Evolutionary conservation across 768 basidiomycete genomes (phyloP), one percentile per base, ranked within the genome.

Genomic region (Boletus subparvulus): DNA sequence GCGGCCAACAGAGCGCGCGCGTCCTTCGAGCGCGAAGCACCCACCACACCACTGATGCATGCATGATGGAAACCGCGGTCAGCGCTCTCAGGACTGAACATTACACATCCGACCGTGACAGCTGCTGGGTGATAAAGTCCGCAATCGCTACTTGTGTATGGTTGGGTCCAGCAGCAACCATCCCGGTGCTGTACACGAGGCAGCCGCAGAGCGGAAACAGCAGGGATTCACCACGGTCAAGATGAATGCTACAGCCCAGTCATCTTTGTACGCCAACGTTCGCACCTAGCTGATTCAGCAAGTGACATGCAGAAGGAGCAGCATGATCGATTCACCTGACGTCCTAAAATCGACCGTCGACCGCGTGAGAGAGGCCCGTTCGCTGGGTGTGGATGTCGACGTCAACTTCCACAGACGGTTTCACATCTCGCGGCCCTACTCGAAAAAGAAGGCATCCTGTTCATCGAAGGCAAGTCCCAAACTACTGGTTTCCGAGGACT

Each of bases 191-290:
- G n/a, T 86, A 2, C 68, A n/a, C n/a, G n/a, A n/a, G 78, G 79
- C 79, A 54, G 86, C 87, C 2, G 69, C 74, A 48, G 70, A 69
- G 21, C 76, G 86, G 6, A 84, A 83, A 59, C 74, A 71, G 12
- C 82, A 88, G 66, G 85, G 86, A 3, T 88, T 89, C 68, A 83
- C 80, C 0, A 83, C 83, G 2, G 84, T 88, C 30, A 88, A 89
- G 73, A 88, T 87, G 86, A 88, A 88, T 64, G 86, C 77, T 4
- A 82, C 79, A 4, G 75, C 83, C 81, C 39, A 14, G 76, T 65
- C 33, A 11, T 45, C 14, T 36, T 19, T 11, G n/a, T 17, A 13
- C 16, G 13, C 21, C 26, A 13, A 17, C 40, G 11, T 44, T 32
- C 7, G 24, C 17, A 12, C 8, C 32, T 6, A 26, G 19, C n/a